phyloP scores from a whole-genome alignment of 179 eudicot species.

The Silene coronaria region DNA sequence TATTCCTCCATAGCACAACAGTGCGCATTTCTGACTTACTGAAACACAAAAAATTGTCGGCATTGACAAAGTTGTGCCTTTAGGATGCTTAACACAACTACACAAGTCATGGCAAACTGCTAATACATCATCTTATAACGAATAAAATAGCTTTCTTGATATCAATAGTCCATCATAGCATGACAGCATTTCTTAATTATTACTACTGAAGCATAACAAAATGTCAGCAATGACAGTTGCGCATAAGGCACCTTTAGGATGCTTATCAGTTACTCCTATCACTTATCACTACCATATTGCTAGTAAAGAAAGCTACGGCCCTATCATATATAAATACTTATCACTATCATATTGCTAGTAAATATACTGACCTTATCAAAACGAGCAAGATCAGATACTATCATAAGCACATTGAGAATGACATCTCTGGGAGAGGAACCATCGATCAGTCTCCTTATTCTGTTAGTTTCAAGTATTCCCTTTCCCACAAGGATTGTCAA shows the following conservation, averaged over 20 bases:
- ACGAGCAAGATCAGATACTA: conserved; percentile 92
- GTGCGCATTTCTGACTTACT: neutral
- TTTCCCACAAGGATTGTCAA: conserved; percentile 67
- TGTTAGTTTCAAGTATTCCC: conserved; percentile 69
- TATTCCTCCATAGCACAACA: neutral
- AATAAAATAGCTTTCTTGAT: neutral
- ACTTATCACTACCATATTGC: neutral
- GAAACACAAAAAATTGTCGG: neutral
- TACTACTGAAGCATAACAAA: neutral
- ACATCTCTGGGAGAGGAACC: conserved; percentile 72
- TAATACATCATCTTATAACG: neutral
- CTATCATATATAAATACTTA: neutral
- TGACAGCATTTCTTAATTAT: neutral
- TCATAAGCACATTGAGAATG: conserved; percentile 72
- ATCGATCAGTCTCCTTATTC: conserved; percentile 66
- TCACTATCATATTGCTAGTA: too few relatives aligned
- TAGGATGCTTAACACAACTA: neutral
- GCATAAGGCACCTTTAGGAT: neutral
- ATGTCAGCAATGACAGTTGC: neutral
- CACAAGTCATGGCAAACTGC: conserved; percentile 5
- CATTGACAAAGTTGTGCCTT: neutral
- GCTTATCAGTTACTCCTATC: too few relatives aligned
- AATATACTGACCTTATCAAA: conserved; percentile 75
- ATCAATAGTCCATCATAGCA: neutral
- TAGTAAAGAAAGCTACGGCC: neutral